These are phyloP conservation scores for Stephania yunnanensis DNA, from an alignment of 164 flowering plant genomes.

Conservation along the genomic window DNA sequence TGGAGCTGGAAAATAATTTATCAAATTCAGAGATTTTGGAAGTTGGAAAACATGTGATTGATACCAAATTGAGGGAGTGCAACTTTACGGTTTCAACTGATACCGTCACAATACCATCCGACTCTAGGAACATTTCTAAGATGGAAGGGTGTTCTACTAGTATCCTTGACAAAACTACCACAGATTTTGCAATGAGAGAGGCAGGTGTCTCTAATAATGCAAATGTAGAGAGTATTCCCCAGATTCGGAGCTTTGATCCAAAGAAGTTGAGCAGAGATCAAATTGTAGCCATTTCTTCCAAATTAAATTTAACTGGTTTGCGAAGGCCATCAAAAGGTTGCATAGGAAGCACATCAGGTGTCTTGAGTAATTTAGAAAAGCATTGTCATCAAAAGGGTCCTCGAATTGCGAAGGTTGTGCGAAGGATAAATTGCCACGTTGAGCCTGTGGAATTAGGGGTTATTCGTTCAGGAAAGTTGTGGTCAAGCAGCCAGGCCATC, in stretches of 20 bases:
- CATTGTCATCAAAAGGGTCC: conserved; percentile 72
- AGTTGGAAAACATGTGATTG: conserved; percentile 18
- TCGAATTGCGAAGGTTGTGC: conserved; percentile 85
- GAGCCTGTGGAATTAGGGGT: conserved; percentile 78
- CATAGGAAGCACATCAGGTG: conserved; percentile 31
- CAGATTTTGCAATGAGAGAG: conserved; percentile 18
- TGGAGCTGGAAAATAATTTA: conserved; percentile 16
- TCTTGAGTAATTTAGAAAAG: conserved; percentile 49
- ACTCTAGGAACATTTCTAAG: conserved; percentile 8
- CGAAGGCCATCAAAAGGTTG: conserved; percentile 21
- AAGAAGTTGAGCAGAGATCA: conserved; percentile 26
- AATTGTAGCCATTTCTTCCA: conserved; percentile 21
- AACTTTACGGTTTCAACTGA: conserved; percentile 9
- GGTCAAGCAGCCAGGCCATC: conserved; percentile 75
- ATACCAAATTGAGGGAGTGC: conserved; percentile 7
- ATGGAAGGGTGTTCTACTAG: conserved; percentile 12
- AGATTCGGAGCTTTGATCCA: conserved; percentile 20
- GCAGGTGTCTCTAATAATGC: conserved; percentile 10
- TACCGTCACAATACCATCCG: background rate
- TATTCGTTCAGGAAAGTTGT: conserved; percentile 55
- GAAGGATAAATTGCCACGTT: conserved; percentile 67
- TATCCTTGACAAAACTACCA: conserved; percentile 16
- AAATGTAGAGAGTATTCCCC: conserved; percentile 17
- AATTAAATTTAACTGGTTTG: conserved; percentile 25
- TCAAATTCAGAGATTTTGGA: conserved; percentile 12